Evolutionary conservation across 306 rosid genomes (phyloP).

Genomic region (Gynostemma pentaphyllum): DNA sequence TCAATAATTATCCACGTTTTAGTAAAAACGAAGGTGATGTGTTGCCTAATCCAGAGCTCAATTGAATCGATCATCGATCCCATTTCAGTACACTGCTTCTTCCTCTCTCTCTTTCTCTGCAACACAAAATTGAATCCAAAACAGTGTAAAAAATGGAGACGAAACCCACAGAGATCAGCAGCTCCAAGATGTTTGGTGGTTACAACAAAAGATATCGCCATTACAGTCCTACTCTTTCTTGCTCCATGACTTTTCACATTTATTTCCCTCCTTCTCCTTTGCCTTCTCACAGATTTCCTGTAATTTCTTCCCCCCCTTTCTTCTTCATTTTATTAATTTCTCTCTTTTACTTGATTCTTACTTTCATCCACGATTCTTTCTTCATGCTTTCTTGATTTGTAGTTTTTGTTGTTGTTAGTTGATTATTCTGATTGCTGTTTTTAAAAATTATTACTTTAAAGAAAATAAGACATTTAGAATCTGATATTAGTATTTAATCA

Average conservation of each 20-base stretch:
- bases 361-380: not conserved
- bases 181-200: slow-evolving; percentile 79
- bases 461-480: too few species aligned
- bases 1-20: too few species aligned
- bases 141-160: slow-evolving; percentile 30
- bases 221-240: slow-evolving; percentile 71
- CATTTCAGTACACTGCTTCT: too few species aligned
- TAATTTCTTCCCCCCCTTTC: slow-evolving; percentile 22
- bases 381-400: not conserved
- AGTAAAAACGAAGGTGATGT: too few species aligned
- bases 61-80: too few species aligned
- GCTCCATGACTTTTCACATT: slow-evolving; percentile 84
- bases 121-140: not conserved
- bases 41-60: too few species aligned
- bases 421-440: not conserved
- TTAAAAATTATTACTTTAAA: too few species aligned
- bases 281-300: slow-evolving; percentile 58
- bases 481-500: too few species aligned
- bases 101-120: too few species aligned
- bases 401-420: too few species aligned
- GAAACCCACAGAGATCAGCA: slow-evolving; percentile 49
- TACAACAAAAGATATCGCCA: slow-evolving; percentile 78
- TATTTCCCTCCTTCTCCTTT: slow-evolving; percentile 69
- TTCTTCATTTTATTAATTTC: not conserved
- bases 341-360: not conserved